Evolutionary conservation across 2,329 filamentous ascomycete genomes (phyloP), one percentile per base, ranked within the genome.

Genomic region (Monosporascus ibericus): DNA sequence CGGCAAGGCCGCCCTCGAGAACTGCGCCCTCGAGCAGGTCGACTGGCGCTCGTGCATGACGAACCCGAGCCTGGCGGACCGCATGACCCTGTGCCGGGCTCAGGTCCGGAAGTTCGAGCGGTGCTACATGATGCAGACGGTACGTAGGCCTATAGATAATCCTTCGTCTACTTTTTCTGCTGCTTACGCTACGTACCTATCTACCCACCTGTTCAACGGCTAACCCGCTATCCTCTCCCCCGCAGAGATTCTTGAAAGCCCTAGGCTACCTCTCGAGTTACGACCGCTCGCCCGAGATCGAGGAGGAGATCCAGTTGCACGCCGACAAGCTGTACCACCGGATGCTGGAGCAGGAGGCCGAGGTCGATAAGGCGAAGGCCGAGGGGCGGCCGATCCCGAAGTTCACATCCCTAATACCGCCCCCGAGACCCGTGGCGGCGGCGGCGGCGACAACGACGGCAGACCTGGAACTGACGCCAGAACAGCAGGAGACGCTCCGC

Each of bases 271-370:
- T 95, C 36, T 81, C 83, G 7, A 82, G 82, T 25, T 75, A 82
- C 56, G 81, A 87, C 44, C 81, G 85, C 22, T 75, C 85, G 8
- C 73, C 78, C 0, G 79, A 85, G 30, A 79, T 88, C 49, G 88
- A 96, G 62, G 92, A 96, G 68, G 82, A 87, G 60, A 90, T 99
- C 56, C 94, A 97, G 71, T 90, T 97, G 86, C 92, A 96, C 69
- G 92, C 92, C 54, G 94, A 99, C 73, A 83, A 82, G 57, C 78
- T 99, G 40, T 99, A 91, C 70, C 88, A 92, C 64, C 84, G 87
- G 61, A 90, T 97, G 85, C 71, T 95, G 38, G 80, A 83, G 55
- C 90, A 95, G 67, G 92, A 99, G 70, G 77, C 76, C 20, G 81
- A 79, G 57, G 83, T 88, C n/a, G 82, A 87, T 58, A 79, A 84